Evolutionary conservation across 177 flowering plant genomes (phyloP).

Genomic region (Vitis hybrid): DNA sequence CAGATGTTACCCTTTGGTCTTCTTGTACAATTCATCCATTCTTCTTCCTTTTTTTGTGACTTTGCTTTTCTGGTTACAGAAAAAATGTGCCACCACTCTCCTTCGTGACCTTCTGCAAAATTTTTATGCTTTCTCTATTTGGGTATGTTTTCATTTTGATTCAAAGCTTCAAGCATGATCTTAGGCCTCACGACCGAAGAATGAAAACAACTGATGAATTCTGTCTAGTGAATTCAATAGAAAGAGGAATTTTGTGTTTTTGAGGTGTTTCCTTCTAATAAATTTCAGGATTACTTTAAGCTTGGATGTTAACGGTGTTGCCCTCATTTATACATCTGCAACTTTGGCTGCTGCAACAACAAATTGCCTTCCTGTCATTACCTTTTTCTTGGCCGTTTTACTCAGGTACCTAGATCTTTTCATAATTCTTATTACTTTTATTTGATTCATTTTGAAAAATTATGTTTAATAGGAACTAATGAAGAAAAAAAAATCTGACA

Average conservation of each 20-base stretch:
- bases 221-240: no score
- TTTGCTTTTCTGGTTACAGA: conserved; percentile 23
- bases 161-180: background rate
- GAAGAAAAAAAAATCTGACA: no score
- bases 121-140: conserved; percentile 46
- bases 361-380: conserved; percentile 70
- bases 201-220: no score
- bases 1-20: no score
- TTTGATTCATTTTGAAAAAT: background rate
- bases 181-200: no score
- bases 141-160: conserved; percentile 44
- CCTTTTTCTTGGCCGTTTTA: conserved; percentile 69
- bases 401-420: conserved; percentile 38
- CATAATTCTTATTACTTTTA: background rate
- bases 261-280: background rate
- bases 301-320: conserved; percentile 55
- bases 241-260: background rate
- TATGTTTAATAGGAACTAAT: no score
- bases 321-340: conserved; percentile 61
- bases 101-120: conserved; percentile 45
- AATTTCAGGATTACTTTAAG: conserved; percentile 58
- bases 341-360: conserved; percentile 71
- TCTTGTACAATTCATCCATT: background rate
- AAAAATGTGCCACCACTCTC: conserved; percentile 50
- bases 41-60: background rate